Conservation (phyloP, 331 rosid species). For the Quercus lobata region DNA sequence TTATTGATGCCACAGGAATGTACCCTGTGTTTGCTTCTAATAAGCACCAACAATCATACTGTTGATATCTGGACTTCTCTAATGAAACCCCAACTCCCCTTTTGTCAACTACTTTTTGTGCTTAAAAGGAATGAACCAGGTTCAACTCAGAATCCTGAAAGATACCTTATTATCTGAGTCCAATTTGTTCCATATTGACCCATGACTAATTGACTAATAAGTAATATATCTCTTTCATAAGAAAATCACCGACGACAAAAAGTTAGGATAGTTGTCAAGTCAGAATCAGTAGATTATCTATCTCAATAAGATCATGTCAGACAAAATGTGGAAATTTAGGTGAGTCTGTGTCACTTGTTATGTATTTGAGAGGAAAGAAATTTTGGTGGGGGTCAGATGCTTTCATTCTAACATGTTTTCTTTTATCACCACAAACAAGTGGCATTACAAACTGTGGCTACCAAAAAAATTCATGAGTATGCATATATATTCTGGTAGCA, state of each 20-base stretch:
- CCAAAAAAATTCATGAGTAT: neutral
- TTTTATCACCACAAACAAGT: neutral
- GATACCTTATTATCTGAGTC: too few relatives aligned
- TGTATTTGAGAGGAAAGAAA: neutral
- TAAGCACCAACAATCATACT: neutral
- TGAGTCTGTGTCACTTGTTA: neutral
- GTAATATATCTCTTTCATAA: neutral
- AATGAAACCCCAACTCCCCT: neutral
- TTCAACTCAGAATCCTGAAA: too few relatives aligned
- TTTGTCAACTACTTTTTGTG: neutral
- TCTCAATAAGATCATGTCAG: too few relatives aligned
- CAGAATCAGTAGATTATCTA: neutral
- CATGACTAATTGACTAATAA: too few relatives aligned
- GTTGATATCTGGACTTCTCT: neutral
- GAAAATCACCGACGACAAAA: neutral
- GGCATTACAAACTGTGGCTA: neutral
- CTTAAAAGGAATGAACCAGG: neutral
- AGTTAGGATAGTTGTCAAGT: neutral
- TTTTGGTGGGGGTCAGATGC: neutral
- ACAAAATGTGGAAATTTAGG: neutral
- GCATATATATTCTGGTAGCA: neutral
- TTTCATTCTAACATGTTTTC: neutral
- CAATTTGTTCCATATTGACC: too few relatives aligned
- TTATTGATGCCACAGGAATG: neutral
- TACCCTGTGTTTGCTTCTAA: neutral